Evolutionary conservation across 2,329 filamentous ascomycete species (phyloP), one percentile per base, ranked within the genome.

Genomic region (Ciborinia camelliae): DNA sequence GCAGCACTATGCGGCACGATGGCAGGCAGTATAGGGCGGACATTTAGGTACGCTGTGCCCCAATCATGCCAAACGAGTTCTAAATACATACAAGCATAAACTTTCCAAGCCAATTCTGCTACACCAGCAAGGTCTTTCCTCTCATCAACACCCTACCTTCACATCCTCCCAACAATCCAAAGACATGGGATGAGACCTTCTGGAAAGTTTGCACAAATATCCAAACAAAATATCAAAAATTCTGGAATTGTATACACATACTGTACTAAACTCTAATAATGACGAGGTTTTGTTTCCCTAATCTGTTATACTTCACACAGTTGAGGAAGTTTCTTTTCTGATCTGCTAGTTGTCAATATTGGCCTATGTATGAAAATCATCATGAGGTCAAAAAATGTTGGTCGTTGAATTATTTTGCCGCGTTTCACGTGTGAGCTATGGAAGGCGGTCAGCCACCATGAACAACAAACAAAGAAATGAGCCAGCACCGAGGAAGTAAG

Each of bases 401-500:
- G 39, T 35, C 41, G 30, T 23, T 8, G 4, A 15, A 26, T 35
- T 8, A 18, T 58, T 47, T 47, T 45, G 50, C 30, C 8, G 15
- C 5, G 1, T 0, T 23, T 58, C 55, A 58, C 55, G 41, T 58
- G 41, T 18, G 14, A 47, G 3, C 3, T 14, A 35, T 23, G 7
- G 8, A 47, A 58, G 41, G 41, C 43, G 55, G 41, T 47, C 41
- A 35, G 41, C 7, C 20, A 45, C 20, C 50, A 45, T 45, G 54
- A 6, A 35, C 28, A 58, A 58, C 39, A 57, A 45, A 45, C 5
- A 43, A 45, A 43, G 26, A 30, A 45, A 26, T 23, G 28, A 23
- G 28, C 26, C 39, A 57, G 39, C 54, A 23, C 55, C 54, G 54
- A 58, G 54, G 54, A 47, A 26, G 37, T 43, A 58, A 18, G 14